These are phyloP conservation scores for Oryza brachyantha DNA, from an alignment of 176 grass and related monocot species.

Conservation along the genomic window DNA sequence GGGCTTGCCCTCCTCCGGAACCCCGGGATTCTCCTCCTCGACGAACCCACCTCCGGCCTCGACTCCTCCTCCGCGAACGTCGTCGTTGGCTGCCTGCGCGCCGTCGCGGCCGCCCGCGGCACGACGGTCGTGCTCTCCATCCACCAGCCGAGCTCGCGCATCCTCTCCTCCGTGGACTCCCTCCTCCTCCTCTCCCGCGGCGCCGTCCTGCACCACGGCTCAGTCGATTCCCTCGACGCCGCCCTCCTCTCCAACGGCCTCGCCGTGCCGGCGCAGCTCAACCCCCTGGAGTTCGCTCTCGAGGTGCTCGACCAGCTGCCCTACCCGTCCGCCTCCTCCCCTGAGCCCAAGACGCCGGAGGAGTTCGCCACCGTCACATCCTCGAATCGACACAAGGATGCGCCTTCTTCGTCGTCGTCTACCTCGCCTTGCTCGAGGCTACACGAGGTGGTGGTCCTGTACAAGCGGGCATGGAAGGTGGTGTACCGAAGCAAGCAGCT, in stretches of 20 bases:
- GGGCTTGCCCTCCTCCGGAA: constrained; percentile 69
- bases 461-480: constrained; percentile 78
- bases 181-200: constrained; percentile 89
- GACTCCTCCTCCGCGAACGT: constrained; percentile 81
- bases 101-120: constrained; percentile 45
- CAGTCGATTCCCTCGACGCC: constrained; percentile 63
- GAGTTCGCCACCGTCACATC: neutral
- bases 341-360: neutral
- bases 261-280: constrained; percentile 66
- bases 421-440: constrained; percentile 43
- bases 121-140: constrained; percentile 84
- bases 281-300: constrained; percentile 88
- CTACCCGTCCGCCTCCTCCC: constrained; percentile 22
- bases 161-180: constrained; percentile 79
- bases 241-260: constrained; percentile 63
- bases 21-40: constrained; percentile 77
- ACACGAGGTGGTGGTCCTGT: constrained; percentile 57
- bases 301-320: constrained; percentile 80
- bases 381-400: neutral
- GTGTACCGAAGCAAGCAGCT: constrained; percentile 90
- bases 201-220: constrained; percentile 76
- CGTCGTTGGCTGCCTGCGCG: constrained; percentile 69
- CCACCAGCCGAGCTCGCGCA: constrained; percentile 86
- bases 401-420: neutral
- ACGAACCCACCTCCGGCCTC: constrained; percentile 87